These are phyloP conservation scores for Porphyrellus cyaneotinctus DNA, from an alignment of 768 basidiomycete genomes.

Conservation along the genomic window DNA sequence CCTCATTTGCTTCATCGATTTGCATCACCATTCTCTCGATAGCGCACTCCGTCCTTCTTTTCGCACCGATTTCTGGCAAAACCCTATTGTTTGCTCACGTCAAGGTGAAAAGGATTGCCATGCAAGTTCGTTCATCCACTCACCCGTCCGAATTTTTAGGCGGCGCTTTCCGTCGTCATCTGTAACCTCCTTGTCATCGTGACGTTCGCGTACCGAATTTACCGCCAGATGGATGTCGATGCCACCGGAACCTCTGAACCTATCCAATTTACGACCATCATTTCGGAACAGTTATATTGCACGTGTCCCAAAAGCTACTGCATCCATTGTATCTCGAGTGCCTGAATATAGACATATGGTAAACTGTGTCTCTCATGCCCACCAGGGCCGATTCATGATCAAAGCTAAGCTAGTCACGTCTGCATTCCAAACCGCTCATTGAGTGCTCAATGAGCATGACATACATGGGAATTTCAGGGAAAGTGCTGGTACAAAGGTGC, in stretches of 20 bases:
- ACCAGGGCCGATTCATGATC: not conserved
- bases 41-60: constrained; percentile 9
- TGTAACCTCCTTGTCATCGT: constrained; percentile 22
- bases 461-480: too few species aligned
- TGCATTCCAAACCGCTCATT: too few species aligned
- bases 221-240: constrained; percentile 5
- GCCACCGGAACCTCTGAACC: not conserved
- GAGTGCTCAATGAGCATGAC: too few species aligned
- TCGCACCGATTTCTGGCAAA: not conserved
- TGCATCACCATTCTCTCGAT: constrained; percentile 18
- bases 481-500: too few species aligned
- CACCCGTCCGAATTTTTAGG: constrained; percentile 4
- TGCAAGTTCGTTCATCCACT: not conserved
- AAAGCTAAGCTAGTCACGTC: too few species aligned
- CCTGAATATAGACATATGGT: not conserved
- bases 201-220: constrained; percentile 13
- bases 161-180: constrained; percentile 18
- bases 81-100: constrained; percentile 14
- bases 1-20: constrained; percentile 22
- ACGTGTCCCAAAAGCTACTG: not conserved
- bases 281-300: not conserved
- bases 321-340: not conserved
- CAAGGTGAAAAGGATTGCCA: constrained; percentile 14
- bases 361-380: not conserved
- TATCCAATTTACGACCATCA: constrained; percentile 17